Evolutionary conservation across 495 filamentous ascomycete genomes (phyloP), one percentile per base, ranked within the genome.

Genomic region (Penicillium odoratum): DNA sequence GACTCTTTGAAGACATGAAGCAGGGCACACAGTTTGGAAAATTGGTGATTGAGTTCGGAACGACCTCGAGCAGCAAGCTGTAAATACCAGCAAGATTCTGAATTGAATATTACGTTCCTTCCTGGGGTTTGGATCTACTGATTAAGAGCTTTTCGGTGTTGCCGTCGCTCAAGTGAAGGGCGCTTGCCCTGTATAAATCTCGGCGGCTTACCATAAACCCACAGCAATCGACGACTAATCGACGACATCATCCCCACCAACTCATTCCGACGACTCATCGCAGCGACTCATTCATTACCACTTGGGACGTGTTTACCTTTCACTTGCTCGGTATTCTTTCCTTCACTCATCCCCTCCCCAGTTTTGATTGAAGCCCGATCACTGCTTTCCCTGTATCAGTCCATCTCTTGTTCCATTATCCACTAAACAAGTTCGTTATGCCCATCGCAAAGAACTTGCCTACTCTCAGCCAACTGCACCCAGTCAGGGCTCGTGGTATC

Each of bases 11-110:
- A 50, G 88, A 91, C 34, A 88, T 93, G 79, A 86, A 85, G 64
- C 75, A 80, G 13, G 88, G 85, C n/a, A 82, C 69, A 59, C 90
- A 93, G 70, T 91, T 91, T 74, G 89, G 88, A 7, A 92, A 93
- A 74, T 67, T 92, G 65, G 87, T 91, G 3, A 77, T 92, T 34
- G 74, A 75, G n/a, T 77, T 83, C 53, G 70, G 73, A 31, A 76
- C 73, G 52, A 26, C 68, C 25, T 59, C 63, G 13, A 74, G 62
- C 45, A 74, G 77, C 54, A 82, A 79, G 70, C 60, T 81, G 56
- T 79, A 68, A 71, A 58, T 16, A 40, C 57, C 13, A n/a, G 28
- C 33, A n/a, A 29, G 28, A 29, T 25, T 29, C 21, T 13, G 28
- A 5, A 8, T 29, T 34, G 5, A 15, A n/a, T 21, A 18, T 51